phyloP scores from a whole-genome alignment of 1,284 basidiomycete species.

The Moesziomyces globuligerus region DNA sequence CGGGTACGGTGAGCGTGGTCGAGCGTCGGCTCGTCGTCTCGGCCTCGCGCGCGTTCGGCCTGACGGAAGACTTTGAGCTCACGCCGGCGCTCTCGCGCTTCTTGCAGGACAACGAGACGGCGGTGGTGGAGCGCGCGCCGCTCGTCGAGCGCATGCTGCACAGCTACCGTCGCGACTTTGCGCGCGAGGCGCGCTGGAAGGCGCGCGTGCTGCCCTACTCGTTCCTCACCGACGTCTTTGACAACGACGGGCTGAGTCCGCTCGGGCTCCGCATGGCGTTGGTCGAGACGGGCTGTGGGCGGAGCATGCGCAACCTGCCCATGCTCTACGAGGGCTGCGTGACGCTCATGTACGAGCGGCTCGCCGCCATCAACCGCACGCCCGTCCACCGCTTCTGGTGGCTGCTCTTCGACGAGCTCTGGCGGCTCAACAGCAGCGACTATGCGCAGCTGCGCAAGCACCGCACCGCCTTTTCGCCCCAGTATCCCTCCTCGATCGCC shows the following conservation, averaged over 20 bases:
- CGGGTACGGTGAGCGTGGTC: conserved; percentile 42
- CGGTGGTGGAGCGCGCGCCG: conserved; percentile 71
- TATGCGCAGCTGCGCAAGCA: conserved; percentile 74
- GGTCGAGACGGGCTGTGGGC: conserved; percentile 71
- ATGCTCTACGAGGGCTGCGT: conserved; percentile 72
- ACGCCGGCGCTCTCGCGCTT: conserved; percentile 76
- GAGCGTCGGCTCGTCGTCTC: conserved; percentile 70
- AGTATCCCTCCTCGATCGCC: conserved; percentile 78
- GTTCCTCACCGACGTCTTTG: conserved; percentile 74
- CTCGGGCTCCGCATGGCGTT: conserved; percentile 70
- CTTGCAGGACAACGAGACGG: conserved; percentile 73
- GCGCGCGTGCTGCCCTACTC: conserved; percentile 74
- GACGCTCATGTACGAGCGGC: conserved; percentile 73
- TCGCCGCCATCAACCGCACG: conserved; percentile 72
- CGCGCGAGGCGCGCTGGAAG: conserved; percentile 73
- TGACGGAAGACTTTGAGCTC: conserved; percentile 77
- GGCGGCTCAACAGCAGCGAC: conserved; percentile 49
- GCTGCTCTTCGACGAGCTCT: conserved; percentile 76
- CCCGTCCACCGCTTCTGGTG: conserved; percentile 81
- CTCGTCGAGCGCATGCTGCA: conserved; percentile 72
- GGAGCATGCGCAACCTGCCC: conserved; percentile 73
- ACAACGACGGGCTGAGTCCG: conserved; percentile 41
- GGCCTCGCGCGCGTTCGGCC: conserved; percentile 74
- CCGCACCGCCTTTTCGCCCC: conserved; percentile 76
- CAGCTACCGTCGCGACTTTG: conserved; percentile 73